Base-by-base conservation (phyloP, 148 eudicot species). In the Cornus controversa region DNA sequence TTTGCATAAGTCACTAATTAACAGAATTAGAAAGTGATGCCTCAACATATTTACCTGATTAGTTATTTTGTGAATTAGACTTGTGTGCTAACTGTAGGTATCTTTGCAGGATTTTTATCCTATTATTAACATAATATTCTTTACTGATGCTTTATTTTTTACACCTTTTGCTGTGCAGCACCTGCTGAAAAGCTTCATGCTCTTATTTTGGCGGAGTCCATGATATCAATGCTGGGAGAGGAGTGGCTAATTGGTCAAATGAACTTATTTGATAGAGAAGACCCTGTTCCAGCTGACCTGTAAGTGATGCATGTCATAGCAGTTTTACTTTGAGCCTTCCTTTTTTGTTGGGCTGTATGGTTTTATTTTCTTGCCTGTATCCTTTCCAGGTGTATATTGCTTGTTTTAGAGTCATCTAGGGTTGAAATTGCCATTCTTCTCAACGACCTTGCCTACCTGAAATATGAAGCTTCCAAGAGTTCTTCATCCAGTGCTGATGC, bases 391-490 rank as follows among this genome's bases (percentile, higher is more conserved):
- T 91, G 98, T 80, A 83, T 90, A 71, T 80, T 93, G 85, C 94
- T 95, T 57, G 90, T 95, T 80, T 82, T 95, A 73, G 98, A 95
- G 91, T 84, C 96, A 50, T 87, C 98, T 16, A 93, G 97, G 83
- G 91, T 95, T 54, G 98, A 95, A 84, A 84, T 93, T 80, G 91
- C 97, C 54, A 94, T 95, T 78, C 80, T 95, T 75, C 91, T 95
- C 72, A 90, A 95, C 80, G 98, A 95, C 62, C 80, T 95, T 26
- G 96, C 96, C 18, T 91, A 93, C 84, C 71, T 91, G 68, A 95
- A 88, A 79, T 90, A 86, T 81, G 98, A 90, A 86, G 91, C 91
- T 71, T 78, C 91, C 69, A 74, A 78, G 40, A 82, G 67, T 75
- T 69, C 87, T 67, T 80, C 94, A 16, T 86, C 89, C n/a, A 79